Evolutionary conservation across 2,329 filamentous ascomycete species (phyloP), one percentile per base, ranked within the genome.

Genomic region (Sphaerulina populicola): DNA sequence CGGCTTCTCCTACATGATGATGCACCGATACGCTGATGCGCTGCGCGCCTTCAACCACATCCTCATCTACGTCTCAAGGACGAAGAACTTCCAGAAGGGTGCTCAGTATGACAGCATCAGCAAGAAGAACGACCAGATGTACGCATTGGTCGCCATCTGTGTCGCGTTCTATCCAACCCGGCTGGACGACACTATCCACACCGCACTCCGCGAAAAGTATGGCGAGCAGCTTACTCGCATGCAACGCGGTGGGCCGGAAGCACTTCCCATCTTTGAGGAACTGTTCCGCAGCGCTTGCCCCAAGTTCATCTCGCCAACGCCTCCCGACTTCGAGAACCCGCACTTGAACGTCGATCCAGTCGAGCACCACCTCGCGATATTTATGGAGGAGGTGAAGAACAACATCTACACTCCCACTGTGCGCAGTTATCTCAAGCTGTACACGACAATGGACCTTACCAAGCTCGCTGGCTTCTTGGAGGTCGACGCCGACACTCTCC

Each of bases 121-220:
- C 66, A 98, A 98, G 86, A 97, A 97, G 83, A 97, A 95, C 73
- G 93, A 98, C 72, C 93, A 98, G 79, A 97, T 98, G 91, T 96
- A 96, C 72, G 93, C 93, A 36, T 81, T 98, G 62, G 94, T 98
- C 64, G 91, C 93, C 72, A 97, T 98, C 75, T 98, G 93, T 73
- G 90, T 97, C 52, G 90, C 93, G 60, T 94, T 98, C 80, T 87
- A 95, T 74, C 93, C 93, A 53, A 97, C 91, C 51, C 83, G 93
- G 63, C 82, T 98, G 64, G 93, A 98, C 70, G 93, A 98, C 78
- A 97, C 91, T 68, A 96, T 98, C 76, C 93, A 98, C 82, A 94
- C 88, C 56, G 89, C 91, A 57, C 83, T 98, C 49, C 84, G 93
- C 58, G 93, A 98, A 79, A 98, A 98, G 82, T 98, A 96, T 73